Evolutionary conservation across 805 yeast genomes (phyloP).

Genomic region (Cyberlindnera petersonii): DNA sequence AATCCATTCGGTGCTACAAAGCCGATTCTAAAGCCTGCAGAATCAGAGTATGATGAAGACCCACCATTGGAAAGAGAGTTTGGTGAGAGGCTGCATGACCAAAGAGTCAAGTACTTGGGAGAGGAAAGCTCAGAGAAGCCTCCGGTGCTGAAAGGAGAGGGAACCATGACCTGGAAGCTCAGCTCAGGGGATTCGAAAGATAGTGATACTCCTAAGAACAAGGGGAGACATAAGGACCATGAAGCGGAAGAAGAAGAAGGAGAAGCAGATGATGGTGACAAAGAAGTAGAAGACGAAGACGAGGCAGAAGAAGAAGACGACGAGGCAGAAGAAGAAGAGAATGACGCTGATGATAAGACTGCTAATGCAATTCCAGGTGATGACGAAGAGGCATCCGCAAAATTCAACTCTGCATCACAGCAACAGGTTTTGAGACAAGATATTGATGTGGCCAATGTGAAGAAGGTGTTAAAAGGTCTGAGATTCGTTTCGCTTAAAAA

Average conservation of each 20-base stretch:
- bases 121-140: slow-evolving; percentile 18
- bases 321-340: neutral
- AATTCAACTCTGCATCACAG: slow-evolving; percentile 7
- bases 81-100: slow-evolving; percentile 39
- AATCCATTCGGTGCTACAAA: slow-evolving; percentile 61
- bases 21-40: slow-evolving; percentile 22
- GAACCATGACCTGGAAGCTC: slow-evolving; percentile 9
- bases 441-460: slow-evolving; percentile 25
- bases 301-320: neutral
- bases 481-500: slow-evolving; percentile 9
- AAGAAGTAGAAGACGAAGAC: neutral
- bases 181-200: neutral
- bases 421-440: slow-evolving; percentile 23
- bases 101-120: slow-evolving; percentile 34
- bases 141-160: slow-evolving; percentile 3
- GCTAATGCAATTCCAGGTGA: too few species aligned
- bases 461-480: slow-evolving; percentile 15
- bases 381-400: too few species aligned
- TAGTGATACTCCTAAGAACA: neutral
- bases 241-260: neutral
- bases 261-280: neutral
- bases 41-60: slow-evolving; percentile 37
- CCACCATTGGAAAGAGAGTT: slow-evolving; percentile 39
- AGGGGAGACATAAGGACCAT: too few species aligned
- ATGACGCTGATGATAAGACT: too few species aligned